Base-by-base conservation (phyloP, 305 asterid species). In the Fraxinus ornus region DNA sequence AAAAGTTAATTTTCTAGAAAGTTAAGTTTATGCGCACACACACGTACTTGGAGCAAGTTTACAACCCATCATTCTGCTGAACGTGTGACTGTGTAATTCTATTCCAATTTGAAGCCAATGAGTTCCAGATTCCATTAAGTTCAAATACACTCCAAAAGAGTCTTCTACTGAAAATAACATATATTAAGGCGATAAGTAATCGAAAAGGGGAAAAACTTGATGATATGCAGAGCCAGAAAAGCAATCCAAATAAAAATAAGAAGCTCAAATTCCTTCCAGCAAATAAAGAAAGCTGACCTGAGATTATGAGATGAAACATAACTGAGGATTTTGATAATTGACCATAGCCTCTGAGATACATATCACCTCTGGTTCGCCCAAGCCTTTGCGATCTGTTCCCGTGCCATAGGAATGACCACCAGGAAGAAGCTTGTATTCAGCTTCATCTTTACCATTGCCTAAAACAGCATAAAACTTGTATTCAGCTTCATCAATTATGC, bases 201-300 rank as follows among this genome's bases (percentile, higher is more conserved):
- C 19, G 64, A 70, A 30, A 55, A 36, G 81, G 77, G 30, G 80
- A 80, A 5, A 36, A 36, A 36, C 98, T 95, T 94, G 86, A 80
- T 77, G 81, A 95, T 75, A 80, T 94, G 99, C 78, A 95, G 88
- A 10, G 85, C 94, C 79, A 95, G 95, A 87, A 89, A 94, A 7
- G 93, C 87, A 28, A 94, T 28, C 99, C 98, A 95, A 57, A 94
- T 98, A 22, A 94, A 89, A 79, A 36, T 62, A 49, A 95, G 97
- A 89, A 95, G 97, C 87, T 97, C 97, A 35, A 89, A 85, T 84
- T 94, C 98, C 90, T 92, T 95, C 99, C 99, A 95, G 79, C 88
- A 82, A 76, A 94, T 98, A 84, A 78, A 94, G 49, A 76, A 94
- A 79, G 76, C 94, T 76, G 26, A 90, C 94, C 98, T 95, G 93